These are phyloP conservation scores for Trichoderma arundinaceum DNA, from an alignment of 2,329 filamentous ascomycete genomes.

Conservation along the genomic window DNA sequence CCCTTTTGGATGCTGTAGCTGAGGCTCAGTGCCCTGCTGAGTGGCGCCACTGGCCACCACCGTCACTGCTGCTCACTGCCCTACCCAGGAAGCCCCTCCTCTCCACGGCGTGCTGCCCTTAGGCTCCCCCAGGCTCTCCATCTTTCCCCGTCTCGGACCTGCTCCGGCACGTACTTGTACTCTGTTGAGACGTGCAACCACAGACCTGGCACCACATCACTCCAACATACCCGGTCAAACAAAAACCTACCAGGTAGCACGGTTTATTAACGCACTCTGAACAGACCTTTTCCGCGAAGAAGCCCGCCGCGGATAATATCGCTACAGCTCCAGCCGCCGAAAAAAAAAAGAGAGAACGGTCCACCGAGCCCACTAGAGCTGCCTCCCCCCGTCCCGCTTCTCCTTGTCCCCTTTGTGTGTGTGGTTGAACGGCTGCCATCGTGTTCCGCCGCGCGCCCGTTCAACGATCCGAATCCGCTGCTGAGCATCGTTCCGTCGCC, in stretches of 20 bases:
- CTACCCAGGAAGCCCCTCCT: not conserved
- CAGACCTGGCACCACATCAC: not conserved
- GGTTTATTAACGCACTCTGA: not conserved
- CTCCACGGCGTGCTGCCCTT: not conserved
- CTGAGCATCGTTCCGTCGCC: slow-evolving; percentile 18
- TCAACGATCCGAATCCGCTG: slow-evolving; percentile 8
- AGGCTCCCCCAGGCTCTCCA: slow-evolving; percentile 20
- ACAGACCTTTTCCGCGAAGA: not conserved
- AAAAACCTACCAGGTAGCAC: not conserved
- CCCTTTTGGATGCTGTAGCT: not conserved
- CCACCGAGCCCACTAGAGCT: not conserved
- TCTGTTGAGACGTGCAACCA: slow-evolving; percentile 18
- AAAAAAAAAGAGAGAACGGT: not conserved
- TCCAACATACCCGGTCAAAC: not conserved
- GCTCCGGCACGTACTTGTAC: slow-evolving; percentile 3
- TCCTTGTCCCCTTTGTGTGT: not conserved
- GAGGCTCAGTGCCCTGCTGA: not conserved
- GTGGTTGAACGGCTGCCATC: not conserved
- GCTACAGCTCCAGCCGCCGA: not conserved
- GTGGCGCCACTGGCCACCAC: not conserved
- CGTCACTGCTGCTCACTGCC: slow-evolving; percentile 11
- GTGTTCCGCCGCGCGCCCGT: too few relatives aligned
- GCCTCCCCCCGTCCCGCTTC: not conserved
- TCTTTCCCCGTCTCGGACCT: slow-evolving; percentile 16
- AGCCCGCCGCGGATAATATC: not conserved